phyloP scores from a whole-genome alignment of 2,329 filamentous ascomycete genomes.

The Aspergillus vadensis region DNA sequence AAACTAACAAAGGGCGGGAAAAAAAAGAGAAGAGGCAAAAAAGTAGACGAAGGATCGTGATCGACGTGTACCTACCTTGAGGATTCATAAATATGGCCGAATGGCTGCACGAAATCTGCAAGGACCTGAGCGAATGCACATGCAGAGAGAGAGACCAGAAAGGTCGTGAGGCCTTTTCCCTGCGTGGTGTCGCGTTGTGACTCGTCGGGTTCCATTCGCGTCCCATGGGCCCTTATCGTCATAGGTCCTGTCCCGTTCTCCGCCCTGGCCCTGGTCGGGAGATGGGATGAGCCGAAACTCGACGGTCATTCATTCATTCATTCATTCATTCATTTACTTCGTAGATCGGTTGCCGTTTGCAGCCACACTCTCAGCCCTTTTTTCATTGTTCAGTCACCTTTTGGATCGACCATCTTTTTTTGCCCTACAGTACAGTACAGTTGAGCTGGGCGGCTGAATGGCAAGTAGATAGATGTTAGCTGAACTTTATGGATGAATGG shows the following conservation, averaged over 20 bases:
- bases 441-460: background rate
- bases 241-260: slow-evolving; percentile 20
- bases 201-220: slow-evolving; percentile 30
- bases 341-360: slow-evolving; percentile 27
- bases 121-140: slow-evolving; percentile 28
- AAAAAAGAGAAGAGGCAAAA: background rate
- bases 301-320: background rate
- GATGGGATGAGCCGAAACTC: background rate
- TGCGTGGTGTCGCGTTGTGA: slow-evolving; percentile 30
- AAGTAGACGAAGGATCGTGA: background rate
- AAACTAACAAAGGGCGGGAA: background rate
- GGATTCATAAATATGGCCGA: slow-evolving; percentile 7
- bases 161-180: slow-evolving; percentile 16
- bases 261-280: slow-evolving; percentile 13
- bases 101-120: slow-evolving; percentile 31
- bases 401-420: slow-evolving; percentile 10
- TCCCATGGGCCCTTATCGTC: slow-evolving; percentile 27
- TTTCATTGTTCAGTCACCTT: slow-evolving; percentile 19
- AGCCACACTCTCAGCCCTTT: slow-evolving; percentile 18
- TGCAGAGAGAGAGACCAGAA: slow-evolving; percentile 8
- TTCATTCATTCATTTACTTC: slow-evolving; percentile 20
- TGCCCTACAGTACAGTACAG: slow-evolving; percentile 3
- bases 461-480: background rate
- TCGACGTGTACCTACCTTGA: slow-evolving; percentile 1
- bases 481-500: background rate